Base-by-base conservation (phyloP, 139 green algal genomes). In the Asterochloris sp. region DNA sequence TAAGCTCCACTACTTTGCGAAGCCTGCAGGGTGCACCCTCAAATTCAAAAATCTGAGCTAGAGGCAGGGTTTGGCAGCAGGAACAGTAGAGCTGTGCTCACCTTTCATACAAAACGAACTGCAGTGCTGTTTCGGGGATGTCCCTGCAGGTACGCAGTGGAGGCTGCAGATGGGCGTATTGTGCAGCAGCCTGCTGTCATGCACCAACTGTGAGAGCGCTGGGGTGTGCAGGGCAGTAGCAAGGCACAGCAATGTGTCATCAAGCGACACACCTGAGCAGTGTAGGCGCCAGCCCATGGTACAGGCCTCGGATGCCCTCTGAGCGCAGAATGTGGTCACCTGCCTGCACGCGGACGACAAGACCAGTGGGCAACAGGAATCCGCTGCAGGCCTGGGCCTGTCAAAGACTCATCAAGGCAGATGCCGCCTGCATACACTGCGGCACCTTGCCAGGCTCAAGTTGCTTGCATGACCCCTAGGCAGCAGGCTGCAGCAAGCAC, bases 41-140 rank as follows among this genome's bases (percentile, higher is more conserved):
- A 6, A 76, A 2, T 12, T 19, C n/a, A 19, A 38, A 6, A 15
- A 76, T 6, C 13, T 19, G 19, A 76, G 24, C 69, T 38, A 10
- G 4, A 71, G 21, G 66, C 21, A 21, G 21, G 66, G 21, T 24
- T 69, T 71, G 66, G 17, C 17, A 71, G 66, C 17, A 21, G 8
- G n/a, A 21, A 21, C 21, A 12, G 4, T 8, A 71, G 8, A 21
- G 19, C 66, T 71, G 66, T 71, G 15, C 77, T 81, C 14, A 74
- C 77, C 73, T 81, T 47, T 93, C 88, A 78, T 96, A 96, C 19
- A 92, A 76, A 0, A 84, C 78, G 82, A 96, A 96, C 75, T 95
- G 91, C 61, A 96, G 88, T 27, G 91, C 88, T 13, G 95, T 91
- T 79, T 96, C 93, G 0, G 93, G 93, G 61, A 94, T 87, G 21